phyloP scores from a whole-genome alignment of 1,284 basidiomycete genomes.

The Moesziomyces antarcticus region DNA sequence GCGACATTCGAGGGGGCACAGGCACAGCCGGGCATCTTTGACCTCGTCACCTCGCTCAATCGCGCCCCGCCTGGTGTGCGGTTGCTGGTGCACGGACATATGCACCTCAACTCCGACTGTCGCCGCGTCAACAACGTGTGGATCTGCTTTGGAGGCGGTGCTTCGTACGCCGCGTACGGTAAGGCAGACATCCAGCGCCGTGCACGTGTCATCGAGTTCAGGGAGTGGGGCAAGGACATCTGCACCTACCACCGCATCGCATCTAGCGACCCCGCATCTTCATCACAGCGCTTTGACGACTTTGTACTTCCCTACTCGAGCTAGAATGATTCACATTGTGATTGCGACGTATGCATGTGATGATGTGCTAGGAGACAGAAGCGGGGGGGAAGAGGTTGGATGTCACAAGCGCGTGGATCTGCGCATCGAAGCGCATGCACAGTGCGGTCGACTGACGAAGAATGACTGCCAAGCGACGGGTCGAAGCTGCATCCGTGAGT shows the following conservation, averaged over 20 bases:
- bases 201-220: conserved; percentile 43
- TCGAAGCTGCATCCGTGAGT: neutral
- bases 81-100: conserved; percentile 60
- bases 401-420: conserved; percentile 11
- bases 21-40: conserved; percentile 59
- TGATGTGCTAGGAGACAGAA: neutral
- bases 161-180: conserved; percentile 52
- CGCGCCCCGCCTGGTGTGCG: conserved; percentile 20
- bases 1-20: conserved; percentile 46
- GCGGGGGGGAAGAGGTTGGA: conserved; percentile 16
- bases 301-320: conserved; percentile 21
- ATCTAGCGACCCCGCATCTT: neutral
- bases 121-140: conserved; percentile 84
- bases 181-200: conserved; percentile 30
- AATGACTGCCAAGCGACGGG: conserved; percentile 8
- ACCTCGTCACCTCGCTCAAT: conserved; percentile 36
- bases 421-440: conserved; percentile 20
- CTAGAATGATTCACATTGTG: neutral
- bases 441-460: conserved; percentile 9
- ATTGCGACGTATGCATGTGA: neutral
- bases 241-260: conserved; percentile 88
- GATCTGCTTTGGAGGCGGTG: conserved; percentile 94
- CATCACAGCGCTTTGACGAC: conserved; percentile 22
- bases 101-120: conserved; percentile 77
- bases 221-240: conserved; percentile 86